Evolutionary conservation across 2,329 filamentous ascomycete species (phyloP).

Genomic region (Xenoacremonium recifei): DNA sequence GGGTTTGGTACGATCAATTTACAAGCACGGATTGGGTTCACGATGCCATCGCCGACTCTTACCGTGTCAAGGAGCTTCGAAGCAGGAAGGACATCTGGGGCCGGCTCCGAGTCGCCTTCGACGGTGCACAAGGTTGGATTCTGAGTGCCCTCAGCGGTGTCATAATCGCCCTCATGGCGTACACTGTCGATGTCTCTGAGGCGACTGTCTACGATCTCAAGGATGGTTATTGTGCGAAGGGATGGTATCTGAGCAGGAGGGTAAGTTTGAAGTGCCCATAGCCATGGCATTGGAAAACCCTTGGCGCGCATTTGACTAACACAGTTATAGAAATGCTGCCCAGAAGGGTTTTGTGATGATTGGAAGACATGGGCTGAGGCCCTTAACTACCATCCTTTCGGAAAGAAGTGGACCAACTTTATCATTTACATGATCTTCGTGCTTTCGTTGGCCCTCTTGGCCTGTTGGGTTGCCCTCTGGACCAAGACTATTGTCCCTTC

Average conservation of each 20-base stretch:
- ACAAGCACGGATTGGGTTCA: constrained; percentile 98
- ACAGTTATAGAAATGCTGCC: constrained; percentile 50
- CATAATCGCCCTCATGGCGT: constrained; percentile 81
- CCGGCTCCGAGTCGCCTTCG: constrained; percentile 72
- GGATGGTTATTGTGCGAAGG: constrained; percentile 73
- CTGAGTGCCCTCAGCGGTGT: constrained; percentile 87
- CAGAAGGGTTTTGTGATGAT: constrained; percentile 49
- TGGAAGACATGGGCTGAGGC: constrained; percentile 57
- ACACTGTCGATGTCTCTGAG: constrained; percentile 86
- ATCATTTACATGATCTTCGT: constrained; percentile 71
- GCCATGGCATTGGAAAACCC: not conserved
- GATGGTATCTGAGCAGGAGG: constrained; percentile 74
- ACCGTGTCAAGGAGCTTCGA: constrained; percentile 80
- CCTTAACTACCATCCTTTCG: constrained; percentile 43
- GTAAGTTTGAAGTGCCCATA: constrained; percentile 30
- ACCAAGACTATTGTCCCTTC: constrained; percentile 96
- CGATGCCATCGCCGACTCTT: constrained; percentile 92
- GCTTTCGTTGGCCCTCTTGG: constrained; percentile 64
- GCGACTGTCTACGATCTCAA: constrained; percentile 86
- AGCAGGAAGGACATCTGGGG: constrained; percentile 82
- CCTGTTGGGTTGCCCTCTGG: constrained; percentile 78
- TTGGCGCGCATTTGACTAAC: constrained; percentile 8
- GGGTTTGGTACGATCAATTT: constrained; percentile 98
- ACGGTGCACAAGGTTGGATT: constrained; percentile 91
- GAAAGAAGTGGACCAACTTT: constrained; percentile 69